phyloP scores from a whole-genome alignment of 2,329 filamentous ascomycete genomes.

The Claviceps arundinis region DNA sequence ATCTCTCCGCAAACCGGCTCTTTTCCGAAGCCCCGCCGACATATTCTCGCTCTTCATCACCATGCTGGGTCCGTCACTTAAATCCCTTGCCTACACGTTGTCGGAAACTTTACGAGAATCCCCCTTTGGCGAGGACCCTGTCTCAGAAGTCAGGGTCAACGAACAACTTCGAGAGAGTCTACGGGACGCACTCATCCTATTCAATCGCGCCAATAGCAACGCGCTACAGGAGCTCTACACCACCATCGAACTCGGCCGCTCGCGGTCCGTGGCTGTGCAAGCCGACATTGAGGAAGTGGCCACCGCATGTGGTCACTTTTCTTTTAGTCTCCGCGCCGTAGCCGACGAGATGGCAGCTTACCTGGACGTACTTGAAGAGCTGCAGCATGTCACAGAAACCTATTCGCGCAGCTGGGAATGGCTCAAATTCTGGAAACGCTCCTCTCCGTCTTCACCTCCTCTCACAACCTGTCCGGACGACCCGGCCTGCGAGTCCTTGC shows the following conservation, averaged over 20 bases:
- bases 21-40: conserved; percentile 54
- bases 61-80: conserved; percentile 85
- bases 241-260: conserved; percentile 57
- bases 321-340: conserved; percentile 80
- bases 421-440: conserved; percentile 59
- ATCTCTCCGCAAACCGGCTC: conserved; percentile 16
- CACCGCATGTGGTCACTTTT: conserved; percentile 94
- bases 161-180: conserved; percentile 71
- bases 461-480: conserved; percentile 16
- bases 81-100: conserved; percentile 83
- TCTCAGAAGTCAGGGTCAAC: conserved; percentile 60
- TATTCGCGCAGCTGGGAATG: conserved; percentile 64
- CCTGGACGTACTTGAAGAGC: conserved; percentile 69
- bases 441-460: not conserved
- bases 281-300: conserved; percentile 96
- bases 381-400: conserved; percentile 58
- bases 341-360: conserved; percentile 80
- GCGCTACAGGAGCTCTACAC: conserved; percentile 72
- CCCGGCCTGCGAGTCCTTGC: conserved; percentile 28
- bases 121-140: conserved; percentile 58
- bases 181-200: conserved; percentile 65
- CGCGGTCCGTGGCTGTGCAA: conserved; percentile 60
- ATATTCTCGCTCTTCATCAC: conserved; percentile 87
- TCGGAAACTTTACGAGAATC: conserved; percentile 80
- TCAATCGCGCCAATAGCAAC: conserved; percentile 59